Evolutionary conservation across 176 grass and related monocot genomes (phyloP).

Genomic region (Oryza meyeriana): DNA sequence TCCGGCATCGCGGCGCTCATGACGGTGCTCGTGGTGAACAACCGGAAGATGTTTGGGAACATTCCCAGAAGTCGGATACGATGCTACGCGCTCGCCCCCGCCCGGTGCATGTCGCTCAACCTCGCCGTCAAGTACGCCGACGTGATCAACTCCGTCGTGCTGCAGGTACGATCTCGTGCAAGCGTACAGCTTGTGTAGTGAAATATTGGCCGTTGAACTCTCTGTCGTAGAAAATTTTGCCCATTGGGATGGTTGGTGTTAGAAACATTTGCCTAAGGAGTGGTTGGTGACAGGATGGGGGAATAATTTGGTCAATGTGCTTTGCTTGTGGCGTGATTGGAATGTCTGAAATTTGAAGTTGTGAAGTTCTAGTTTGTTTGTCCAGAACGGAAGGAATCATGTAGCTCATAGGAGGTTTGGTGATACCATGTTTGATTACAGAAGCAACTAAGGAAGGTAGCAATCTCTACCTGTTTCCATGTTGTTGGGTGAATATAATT

Average conservation of each 20-base stretch:
- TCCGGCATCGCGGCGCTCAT: conserved; percentile 88
- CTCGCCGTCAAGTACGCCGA: conserved; percentile 98
- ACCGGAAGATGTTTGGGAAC: conserved; percentile 55
- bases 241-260: not conserved
- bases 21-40: conserved; percentile 79
- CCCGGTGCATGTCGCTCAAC: conserved; percentile 95
- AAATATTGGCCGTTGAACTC: not conserved
- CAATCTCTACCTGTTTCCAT: not conserved
- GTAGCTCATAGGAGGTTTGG: not conserved
- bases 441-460: not conserved
- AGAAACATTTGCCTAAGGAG: conserved; percentile 2
- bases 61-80: conserved; percentile 59
- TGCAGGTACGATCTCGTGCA: conserved; percentile 54
- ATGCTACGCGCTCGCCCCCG: conserved; percentile 82
- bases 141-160: conserved; percentile 85
- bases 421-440: not conserved
- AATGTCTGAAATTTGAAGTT: conserved; percentile 6
- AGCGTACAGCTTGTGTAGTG: not conserved
- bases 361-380: conserved; percentile 34
- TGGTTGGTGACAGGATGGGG: not conserved
- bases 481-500: not conserved
- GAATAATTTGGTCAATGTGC: conserved; percentile 31
- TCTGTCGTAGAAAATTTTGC: not conserved
- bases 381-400: conserved; percentile 29
- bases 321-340: conserved; percentile 26